Evolutionary conservation across 169 alveolate species (phyloP).

Genomic region (Plasmodium sp.): DNA sequence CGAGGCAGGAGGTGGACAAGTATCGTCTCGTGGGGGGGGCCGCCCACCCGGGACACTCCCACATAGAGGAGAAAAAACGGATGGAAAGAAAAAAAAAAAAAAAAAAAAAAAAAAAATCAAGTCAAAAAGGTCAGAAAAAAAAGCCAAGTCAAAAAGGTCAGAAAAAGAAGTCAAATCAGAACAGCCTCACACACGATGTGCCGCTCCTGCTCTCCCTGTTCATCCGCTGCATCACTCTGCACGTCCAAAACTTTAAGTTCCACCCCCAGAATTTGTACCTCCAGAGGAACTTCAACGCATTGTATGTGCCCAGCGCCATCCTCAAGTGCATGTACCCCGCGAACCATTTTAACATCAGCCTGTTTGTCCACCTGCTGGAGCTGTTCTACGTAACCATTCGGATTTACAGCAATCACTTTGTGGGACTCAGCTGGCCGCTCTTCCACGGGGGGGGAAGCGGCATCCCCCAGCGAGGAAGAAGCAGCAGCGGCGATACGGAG

Average conservation of each 20-base stretch:
- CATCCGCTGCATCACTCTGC: conserved; percentile 6
- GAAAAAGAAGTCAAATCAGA: not conserved
- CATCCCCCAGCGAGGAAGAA: too few relatives aligned
- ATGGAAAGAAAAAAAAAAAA: not conserved
- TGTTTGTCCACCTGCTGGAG: conserved; percentile 36
- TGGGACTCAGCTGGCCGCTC: not conserved
- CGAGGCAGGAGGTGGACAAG: not conserved
- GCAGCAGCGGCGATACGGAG: not conserved
- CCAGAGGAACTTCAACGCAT: conserved; percentile 15
- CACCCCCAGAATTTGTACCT: conserved; percentile 1
- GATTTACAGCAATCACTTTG: conserved; percentile 37
- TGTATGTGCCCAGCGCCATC: conserved; percentile 34
- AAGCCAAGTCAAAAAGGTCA: not conserved
- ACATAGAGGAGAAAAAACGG: not conserved
- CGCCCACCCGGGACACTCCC: not conserved
- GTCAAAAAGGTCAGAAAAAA: not conserved
- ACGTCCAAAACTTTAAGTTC: conserved; percentile 35
- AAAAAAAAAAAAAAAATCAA: not conserved
- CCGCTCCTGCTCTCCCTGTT: conserved; percentile 36
- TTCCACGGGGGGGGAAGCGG: not conserved
- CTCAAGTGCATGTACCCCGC: not conserved
- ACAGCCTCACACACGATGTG: conserved; percentile 4
- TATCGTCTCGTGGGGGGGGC: not conserved
- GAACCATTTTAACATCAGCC: conserved; percentile 29
- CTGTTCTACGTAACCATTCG: conserved; percentile 26